A percentile compares a stretch with the other conserved stretches of the same genome.
These are phyloP conservation scores for Triticum turgidum DNA, from an alignment of 176 grass and related monocot genomes.

Conservation along the genomic window DNA sequence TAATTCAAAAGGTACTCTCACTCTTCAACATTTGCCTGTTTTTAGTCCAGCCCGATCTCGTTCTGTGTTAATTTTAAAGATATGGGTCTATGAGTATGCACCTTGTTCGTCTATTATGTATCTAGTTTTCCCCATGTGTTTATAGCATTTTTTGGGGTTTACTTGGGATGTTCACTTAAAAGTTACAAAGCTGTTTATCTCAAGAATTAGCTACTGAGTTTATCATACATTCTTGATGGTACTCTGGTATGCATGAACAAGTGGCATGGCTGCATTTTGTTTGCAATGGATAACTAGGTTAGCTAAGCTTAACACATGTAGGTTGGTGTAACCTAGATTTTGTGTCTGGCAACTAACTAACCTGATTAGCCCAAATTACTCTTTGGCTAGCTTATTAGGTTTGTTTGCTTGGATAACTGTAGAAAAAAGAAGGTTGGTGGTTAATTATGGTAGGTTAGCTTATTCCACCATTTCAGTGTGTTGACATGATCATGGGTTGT, in stretches of 20 bases:
- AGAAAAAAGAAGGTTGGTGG: not conserved
- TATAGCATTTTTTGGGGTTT: slow-evolving; percentile 6
- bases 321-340: not conserved
- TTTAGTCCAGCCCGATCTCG: not conserved
- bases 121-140: not conserved
- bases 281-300: not conserved
- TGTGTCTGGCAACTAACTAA: not conserved
- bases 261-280: not conserved
- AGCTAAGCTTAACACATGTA: not conserved
- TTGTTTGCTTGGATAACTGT: not conserved
- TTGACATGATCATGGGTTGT: not conserved
- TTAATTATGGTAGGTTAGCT: not conserved
- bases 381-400: not conserved
- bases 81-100: not conserved
- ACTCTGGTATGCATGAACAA: not conserved
- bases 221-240: not conserved
- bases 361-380: slow-evolving; percentile 4
- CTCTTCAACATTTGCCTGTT: not conserved
- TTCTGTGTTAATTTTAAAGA: not conserved
- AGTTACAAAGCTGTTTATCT: not conserved
- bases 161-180: not conserved
- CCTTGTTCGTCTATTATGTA: not conserved
- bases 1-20: slow-evolving; percentile 89
- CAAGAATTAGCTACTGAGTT: slow-evolving; percentile 12
- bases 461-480: not conserved